Base-by-base conservation (phyloP, 1,139 yeast species). In the Hyphopichia khmerensis region DNA sequence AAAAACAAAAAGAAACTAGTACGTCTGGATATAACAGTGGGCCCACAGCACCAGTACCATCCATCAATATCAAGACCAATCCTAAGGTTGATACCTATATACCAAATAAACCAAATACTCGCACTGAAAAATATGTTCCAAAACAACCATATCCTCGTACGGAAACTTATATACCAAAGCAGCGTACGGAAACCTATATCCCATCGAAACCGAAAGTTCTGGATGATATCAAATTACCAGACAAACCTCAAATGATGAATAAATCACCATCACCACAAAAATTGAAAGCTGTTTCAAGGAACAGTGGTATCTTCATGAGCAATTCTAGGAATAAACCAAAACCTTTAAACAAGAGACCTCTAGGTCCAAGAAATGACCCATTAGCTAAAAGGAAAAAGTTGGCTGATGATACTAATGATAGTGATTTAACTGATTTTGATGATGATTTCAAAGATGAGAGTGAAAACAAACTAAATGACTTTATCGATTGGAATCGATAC, bases 381-480 rank as follows among this genome's bases (percentile, higher is more conserved):
- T 24, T 24, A 11, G 39, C 40, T 6, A 46, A 39, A 42, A 49
- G 41, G 33, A 37, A 40, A 40, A 40, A 41, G 27, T 30, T 31
- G 27, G 10, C 29, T 3, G 44, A 40, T 14, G 53, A 52, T 7
- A 53, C 47, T 11, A 46, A 44, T 29, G 64, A 58, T 1, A 56
- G 62, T 40, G 64, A 59, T 33, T 43, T 59, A 33, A 59, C 60
- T 24, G 64, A 59, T 29, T 50, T 54, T 29, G 63, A 57, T 21
- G 54, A 48, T 10, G 54, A 55, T n/a, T 43, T 50, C 26, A 46
- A 46, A 26, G 56, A 51, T 21, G 56, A 51, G 26, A 52, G 50
- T 29, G 56, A 50, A 24, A 53, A 51, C 15, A 53, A 53, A 33
- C 41, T 44, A 14, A 36, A 42, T 24, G 35, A 37, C 2, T 46